Conservation (phyloP, 495 filamentous ascomycete genomes). For the Aspergillus ostianus region DNA sequence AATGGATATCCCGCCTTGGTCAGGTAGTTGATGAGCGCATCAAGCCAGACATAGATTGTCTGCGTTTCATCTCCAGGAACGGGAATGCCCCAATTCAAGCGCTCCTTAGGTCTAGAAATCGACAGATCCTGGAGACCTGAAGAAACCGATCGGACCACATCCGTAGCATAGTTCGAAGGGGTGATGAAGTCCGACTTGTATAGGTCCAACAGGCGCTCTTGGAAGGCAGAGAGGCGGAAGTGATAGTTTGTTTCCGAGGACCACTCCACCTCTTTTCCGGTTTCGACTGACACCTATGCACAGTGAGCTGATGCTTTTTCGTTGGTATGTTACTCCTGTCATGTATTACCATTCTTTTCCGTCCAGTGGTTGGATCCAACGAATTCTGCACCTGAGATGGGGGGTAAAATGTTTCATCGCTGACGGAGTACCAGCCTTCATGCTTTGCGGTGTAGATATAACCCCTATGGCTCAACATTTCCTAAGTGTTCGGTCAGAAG, state of each 20-base stretch:
- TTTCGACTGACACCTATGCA: constrained; percentile 69
- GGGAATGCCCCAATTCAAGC: constrained; percentile 85
- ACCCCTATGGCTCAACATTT: constrained; percentile 67
- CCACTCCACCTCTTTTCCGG: constrained; percentile 91
- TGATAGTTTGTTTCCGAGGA: constrained; percentile 92
- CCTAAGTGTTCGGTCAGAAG: constrained; percentile 27
- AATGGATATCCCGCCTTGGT: constrained; percentile 82
- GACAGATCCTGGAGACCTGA: constrained; percentile 80
- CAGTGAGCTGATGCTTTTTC: constrained; percentile 16
- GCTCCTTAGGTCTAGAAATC: constrained; percentile 75
- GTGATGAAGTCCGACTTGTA: constrained; percentile 75
- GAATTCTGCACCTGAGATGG: constrained; percentile 67
- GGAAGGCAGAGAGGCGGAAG: constrained; percentile 82
- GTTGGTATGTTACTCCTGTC: background rate
- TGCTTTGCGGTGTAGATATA: constrained; percentile 85
- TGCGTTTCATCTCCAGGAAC: constrained; percentile 82
- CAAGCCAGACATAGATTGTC: constrained; percentile 98
- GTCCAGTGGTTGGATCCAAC: constrained; percentile 75
- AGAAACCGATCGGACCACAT: constrained; percentile 66
- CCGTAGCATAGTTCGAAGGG: constrained; percentile 62
- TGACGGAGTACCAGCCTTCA: constrained; percentile 93
- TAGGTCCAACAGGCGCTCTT: constrained; percentile 69
- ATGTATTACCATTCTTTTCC: constrained; percentile 64
- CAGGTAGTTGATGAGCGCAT: constrained; percentile 91
- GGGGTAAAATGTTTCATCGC: constrained; percentile 95